Evolutionary conservation across 2,329 filamentous ascomycete genomes (phyloP), one percentile per base, ranked within the genome.

Genomic region (Pestalotiopsis sp.): DNA sequence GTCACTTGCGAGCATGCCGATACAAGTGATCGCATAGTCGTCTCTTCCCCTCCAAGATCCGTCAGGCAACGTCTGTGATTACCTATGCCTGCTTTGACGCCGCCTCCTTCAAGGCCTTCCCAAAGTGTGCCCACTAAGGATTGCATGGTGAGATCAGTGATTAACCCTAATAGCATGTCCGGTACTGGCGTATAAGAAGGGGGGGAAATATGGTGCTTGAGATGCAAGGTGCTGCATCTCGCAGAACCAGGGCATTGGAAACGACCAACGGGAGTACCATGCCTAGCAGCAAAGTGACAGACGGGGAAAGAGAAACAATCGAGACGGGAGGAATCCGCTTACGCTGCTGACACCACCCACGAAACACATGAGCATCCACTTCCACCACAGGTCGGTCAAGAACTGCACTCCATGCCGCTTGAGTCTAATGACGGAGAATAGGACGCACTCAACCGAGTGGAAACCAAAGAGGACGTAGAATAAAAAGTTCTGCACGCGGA

Each of bases 401-500:
- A 57, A 61, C 13, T 39, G 59, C 39, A 68, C 66, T 17, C 39
- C 25, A 38, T 68, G 59, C 25, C 38, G 56, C 9, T 36, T 38
- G 23, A 68, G 66, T n/a, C 38, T 57, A 9, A 45, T 38, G 23
- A 57, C 27, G 12, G 66, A 59, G 27, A 68, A 62, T 5, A 63
- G 20, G n/a, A 25, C 39, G 25, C 14, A 36, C 41, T 68, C 66
- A 20, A 68, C 5, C 4, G n/a, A 39, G 45, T 68, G 66, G 56
- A 59, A 12, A 13, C 66, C 66, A 14, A 56, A 62, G 41, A 68
- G 41, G 20, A 68, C 20, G 66, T 68, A 68, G 27, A 63, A 68
- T n/a, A 68, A 23, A 9, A 23, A 23, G 39, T 64, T 41, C 59
- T 68, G 66, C 13, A 49, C 41, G 4, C 59, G 59, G 25, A 27